A percentile compares a stretch with the other conserved stretches of the same genome.
Conservation (phyloP, 768 basidiomycete species). For the Pleurotus pulmonarius region DNA sequence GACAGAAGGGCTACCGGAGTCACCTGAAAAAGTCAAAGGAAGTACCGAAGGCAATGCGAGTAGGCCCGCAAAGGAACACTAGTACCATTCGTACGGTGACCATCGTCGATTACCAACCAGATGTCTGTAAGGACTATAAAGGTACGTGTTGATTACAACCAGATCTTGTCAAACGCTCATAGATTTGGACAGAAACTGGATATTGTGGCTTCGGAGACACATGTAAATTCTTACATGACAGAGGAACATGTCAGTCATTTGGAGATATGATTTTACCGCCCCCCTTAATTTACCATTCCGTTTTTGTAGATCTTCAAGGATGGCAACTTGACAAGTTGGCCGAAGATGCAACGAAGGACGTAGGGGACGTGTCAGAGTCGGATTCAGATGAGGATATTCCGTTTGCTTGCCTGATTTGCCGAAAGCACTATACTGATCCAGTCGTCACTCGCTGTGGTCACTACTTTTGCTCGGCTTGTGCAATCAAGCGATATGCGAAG, state of each 20-base stretch:
- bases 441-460: conserved; percentile 96
- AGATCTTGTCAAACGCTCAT: conserved; percentile 6
- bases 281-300: conserved; percentile 11
- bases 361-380: conserved; percentile 58
- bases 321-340: conserved; percentile 98
- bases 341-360: conserved; percentile 64
- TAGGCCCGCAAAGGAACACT: conserved; percentile 71
- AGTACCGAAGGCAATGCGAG: conserved; percentile 83
- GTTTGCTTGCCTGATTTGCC: conserved; percentile 97
- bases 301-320: conserved; percentile 76
- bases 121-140: conserved; percentile 99
- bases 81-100: conserved; percentile 93
- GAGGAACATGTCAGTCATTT: conserved; percentile 77
- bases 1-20: conserved; percentile 75
- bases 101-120: conserved; percentile 95
- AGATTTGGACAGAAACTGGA: conserved; percentile 73
- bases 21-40: conserved; percentile 83
- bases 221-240: conserved; percentile 98
- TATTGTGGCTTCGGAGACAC: conserved; percentile 99
- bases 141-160: conserved; percentile 45
- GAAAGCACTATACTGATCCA: conserved; percentile 92
- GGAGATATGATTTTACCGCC: neutral
- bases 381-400: conserved; percentile 86
- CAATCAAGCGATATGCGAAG: conserved; percentile 90
- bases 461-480: conserved; percentile 94